A percentile compares a stretch with the other conserved stretches of the same genome.
phyloP scores from a whole-genome alignment of 2,329 filamentous ascomycete species.

The Penicillium oxalicum region DNA sequence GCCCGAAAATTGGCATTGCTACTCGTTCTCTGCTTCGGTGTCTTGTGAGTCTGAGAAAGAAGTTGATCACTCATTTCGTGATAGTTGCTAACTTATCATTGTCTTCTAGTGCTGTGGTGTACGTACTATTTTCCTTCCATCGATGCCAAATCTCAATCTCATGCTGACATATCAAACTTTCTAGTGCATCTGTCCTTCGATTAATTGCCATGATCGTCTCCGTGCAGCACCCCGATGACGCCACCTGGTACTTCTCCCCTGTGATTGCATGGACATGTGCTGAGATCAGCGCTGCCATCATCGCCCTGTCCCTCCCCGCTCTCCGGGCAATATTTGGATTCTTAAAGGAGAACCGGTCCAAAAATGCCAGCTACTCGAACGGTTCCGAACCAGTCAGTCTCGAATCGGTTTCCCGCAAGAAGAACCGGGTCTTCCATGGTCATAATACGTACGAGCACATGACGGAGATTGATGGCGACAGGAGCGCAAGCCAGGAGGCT shows the following conservation, averaged over 20 bases:
- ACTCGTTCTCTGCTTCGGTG: not conserved
- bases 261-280: slow-evolving; percentile 16
- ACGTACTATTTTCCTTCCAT: not conserved
- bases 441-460: slow-evolving; percentile 1
- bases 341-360: slow-evolving; percentile 2
- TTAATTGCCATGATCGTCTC: slow-evolving; percentile 17
- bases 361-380: slow-evolving; percentile 1
- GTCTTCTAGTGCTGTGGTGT: not conserved
- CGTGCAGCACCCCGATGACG: slow-evolving; percentile 9
- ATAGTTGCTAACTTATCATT: not conserved
- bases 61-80: not conserved
- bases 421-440: slow-evolving; percentile 4
- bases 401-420: not conserved
- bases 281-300: slow-evolving; percentile 15
- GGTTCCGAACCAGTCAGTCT: not conserved
- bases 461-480: slow-evolving; percentile 1
- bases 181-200: slow-evolving; percentile 12
- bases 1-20: slow-evolving; percentile 7
- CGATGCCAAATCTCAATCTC: not conserved
- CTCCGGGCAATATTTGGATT: slow-evolving; percentile 15
- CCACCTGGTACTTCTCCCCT: slow-evolving; percentile 19
- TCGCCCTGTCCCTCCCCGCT: slow-evolving; percentile 16
- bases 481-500: slow-evolving; percentile 3
- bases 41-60: not conserved
- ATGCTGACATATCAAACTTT: not conserved